Conservation (phyloP, 495 filamentous ascomycete species). For the Penicillium angulare region DNA sequence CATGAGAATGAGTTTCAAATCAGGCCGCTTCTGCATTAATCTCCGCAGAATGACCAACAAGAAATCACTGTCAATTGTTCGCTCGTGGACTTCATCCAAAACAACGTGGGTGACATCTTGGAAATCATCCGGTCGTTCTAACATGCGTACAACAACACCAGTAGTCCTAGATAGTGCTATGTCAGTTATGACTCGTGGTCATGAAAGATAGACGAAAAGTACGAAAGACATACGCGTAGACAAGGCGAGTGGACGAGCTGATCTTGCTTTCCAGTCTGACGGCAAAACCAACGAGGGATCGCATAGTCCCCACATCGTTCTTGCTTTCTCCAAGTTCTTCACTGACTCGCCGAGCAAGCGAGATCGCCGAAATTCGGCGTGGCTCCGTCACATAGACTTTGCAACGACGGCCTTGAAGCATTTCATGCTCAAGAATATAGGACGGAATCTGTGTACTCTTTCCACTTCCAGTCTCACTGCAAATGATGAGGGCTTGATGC, state of each 20-base stretch:
- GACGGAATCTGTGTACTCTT: constrained; percentile 97
- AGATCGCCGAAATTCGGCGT: constrained; percentile 94
- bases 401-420: constrained; percentile 74
- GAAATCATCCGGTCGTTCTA: constrained; percentile 82
- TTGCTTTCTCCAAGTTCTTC: constrained; percentile 89
- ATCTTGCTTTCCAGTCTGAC: constrained; percentile 88
- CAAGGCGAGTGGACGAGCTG: constrained; percentile 72
- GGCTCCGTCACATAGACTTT: constrained; percentile 96
- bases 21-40: constrained; percentile 65
- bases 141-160: constrained; percentile 95
- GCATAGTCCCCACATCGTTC: constrained; percentile 73
- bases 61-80: constrained; percentile 94
- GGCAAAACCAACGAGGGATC: constrained; percentile 89
- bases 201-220: background rate
- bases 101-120: constrained; percentile 88
- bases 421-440: constrained; percentile 85
- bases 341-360: constrained; percentile 84
- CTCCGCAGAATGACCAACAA: constrained; percentile 85
- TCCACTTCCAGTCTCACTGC: constrained; percentile 93
- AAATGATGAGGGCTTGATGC: constrained; percentile 84
- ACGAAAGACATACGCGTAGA: constrained; percentile 64
- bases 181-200: too few species aligned
- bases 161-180: constrained; percentile 49
- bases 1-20: constrained; percentile 88
- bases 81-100: constrained; percentile 92